Evolutionary conservation across 495 filamentous ascomycete genomes (phyloP).

Genomic region (Beverwykella pulmonaria): DNA sequence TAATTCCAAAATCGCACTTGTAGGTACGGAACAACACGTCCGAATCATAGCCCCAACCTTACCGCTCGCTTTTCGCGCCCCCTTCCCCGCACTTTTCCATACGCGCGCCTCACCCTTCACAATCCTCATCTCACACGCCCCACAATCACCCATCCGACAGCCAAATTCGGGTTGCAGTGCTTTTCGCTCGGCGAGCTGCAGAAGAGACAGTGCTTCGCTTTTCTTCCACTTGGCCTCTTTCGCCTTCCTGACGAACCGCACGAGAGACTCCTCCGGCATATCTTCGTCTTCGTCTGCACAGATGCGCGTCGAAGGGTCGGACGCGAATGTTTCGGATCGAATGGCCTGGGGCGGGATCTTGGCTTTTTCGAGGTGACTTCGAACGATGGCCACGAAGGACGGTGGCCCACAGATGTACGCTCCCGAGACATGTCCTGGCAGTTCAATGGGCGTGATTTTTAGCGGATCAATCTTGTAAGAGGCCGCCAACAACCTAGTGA

Average conservation of each 20-base stretch:
- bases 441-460: slow-evolving; percentile 5
- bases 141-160: neutral
- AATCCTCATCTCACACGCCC: neutral
- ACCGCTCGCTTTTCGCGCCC: neutral
- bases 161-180: neutral
- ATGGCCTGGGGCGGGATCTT: neutral
- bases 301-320: neutral
- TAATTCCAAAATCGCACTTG: neutral
- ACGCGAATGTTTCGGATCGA: neutral
- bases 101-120: neutral
- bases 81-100: neutral
- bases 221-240: too few relatives aligned
- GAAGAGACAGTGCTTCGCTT: too few relatives aligned
- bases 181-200: neutral
- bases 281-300: neutral
- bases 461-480: neutral
- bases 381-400: neutral
- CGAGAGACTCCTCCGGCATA: neutral
- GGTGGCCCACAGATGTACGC: slow-evolving; percentile 5
- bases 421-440: neutral
- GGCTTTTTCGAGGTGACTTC: neutral
- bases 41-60: neutral
- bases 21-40: neutral
- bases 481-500: too few relatives aligned
- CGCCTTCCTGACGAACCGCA: neutral